Evolutionary conservation across 2,329 filamentous ascomycete genomes (phyloP).

Genomic region (Beauveria rudraprayagi): DNA sequence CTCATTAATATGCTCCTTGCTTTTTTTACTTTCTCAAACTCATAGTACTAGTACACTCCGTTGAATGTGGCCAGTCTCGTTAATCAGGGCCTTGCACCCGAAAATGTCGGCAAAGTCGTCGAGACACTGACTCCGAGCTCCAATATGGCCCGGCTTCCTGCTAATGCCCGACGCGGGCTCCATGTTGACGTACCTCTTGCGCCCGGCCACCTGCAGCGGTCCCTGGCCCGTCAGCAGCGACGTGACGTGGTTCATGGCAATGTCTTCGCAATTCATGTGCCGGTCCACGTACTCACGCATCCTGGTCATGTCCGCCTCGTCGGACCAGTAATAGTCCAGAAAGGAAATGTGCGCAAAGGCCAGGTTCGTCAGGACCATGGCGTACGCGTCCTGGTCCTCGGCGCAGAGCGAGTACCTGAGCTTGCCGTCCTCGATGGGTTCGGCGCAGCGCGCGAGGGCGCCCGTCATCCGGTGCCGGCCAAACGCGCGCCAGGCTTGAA

Average conservation of each 20-base stretch:
- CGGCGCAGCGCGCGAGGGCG: constrained; percentile 28
- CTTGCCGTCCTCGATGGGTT: constrained; percentile 18
- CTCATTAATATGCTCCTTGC: not conserved
- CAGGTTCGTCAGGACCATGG: constrained; percentile 30
- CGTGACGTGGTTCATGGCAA: constrained; percentile 30
- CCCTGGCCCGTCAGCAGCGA: constrained; percentile 27
- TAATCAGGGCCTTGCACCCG: constrained; percentile 24
- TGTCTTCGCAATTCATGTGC: constrained; percentile 33
- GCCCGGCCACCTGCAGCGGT: constrained; percentile 27
- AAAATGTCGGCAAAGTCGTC: constrained; percentile 28
- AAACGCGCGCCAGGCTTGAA: constrained; percentile 32
- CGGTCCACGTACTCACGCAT: constrained; percentile 30
- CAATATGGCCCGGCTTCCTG: constrained; percentile 24
- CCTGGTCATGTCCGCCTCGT: constrained; percentile 21
- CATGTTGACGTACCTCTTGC: constrained; percentile 24
- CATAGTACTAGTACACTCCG: not conserved
- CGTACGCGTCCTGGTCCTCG: constrained; percentile 23
- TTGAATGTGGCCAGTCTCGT: not conserved
- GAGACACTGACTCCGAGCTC: constrained; percentile 25
- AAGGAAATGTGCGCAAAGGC: constrained; percentile 30
- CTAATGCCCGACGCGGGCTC: constrained; percentile 26
- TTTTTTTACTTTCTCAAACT: not conserved
- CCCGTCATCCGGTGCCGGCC: constrained; percentile 27
- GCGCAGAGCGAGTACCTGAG: constrained; percentile 28
- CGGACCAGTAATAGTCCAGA: constrained; percentile 30